Evolutionary conservation across 1,284 basidiomycete species (phyloP).

Genomic region (Ustilago curta): DNA sequence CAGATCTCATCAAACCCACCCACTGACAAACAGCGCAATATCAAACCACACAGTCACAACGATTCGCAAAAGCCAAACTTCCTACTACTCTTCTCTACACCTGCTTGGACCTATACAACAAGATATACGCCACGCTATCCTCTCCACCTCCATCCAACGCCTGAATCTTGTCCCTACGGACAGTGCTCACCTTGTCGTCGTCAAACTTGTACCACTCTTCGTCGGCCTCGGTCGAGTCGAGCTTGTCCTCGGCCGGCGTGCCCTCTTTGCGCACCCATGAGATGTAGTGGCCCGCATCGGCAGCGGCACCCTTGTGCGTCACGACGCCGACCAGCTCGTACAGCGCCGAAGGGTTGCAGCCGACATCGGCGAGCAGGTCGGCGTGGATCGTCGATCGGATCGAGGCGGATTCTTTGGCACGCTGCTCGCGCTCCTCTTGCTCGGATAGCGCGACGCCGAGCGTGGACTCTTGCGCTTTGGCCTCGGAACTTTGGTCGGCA

Average conservation of each 20-base stretch:
- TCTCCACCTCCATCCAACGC: constrained; percentile 66
- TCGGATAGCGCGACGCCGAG: constrained; percentile 73
- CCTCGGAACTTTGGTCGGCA: constrained; percentile 2
- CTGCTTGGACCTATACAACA: constrained; percentile 61
- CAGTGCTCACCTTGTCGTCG: constrained; percentile 64
- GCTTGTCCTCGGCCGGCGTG: constrained; percentile 19
- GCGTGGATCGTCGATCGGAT: constrained; percentile 74
- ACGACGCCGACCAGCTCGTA: constrained; percentile 93
- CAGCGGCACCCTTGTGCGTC: constrained; percentile 94
- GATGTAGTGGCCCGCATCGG: constrained; percentile 93
- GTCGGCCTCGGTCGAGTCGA: constrained; percentile 42
- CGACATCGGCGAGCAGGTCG: constrained; percentile 77
- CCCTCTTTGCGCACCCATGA: constrained; percentile 76
- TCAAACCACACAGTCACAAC: no score
- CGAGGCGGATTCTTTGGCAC: constrained; percentile 50
- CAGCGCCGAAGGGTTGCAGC: constrained; percentile 79
- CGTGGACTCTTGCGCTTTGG: constrained; percentile 10
- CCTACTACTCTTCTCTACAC: no score
- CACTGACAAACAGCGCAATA: no score
- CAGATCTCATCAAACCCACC: no score
- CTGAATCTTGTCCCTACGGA: constrained; percentile 62
- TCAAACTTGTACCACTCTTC: constrained; percentile 69
- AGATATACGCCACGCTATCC: constrained; percentile 66
- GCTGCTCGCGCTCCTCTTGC: constrained; percentile 74
- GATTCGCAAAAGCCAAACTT: no score